Conservation (phyloP, 208 protist species). For the Leishmania amazonensis region DNA sequence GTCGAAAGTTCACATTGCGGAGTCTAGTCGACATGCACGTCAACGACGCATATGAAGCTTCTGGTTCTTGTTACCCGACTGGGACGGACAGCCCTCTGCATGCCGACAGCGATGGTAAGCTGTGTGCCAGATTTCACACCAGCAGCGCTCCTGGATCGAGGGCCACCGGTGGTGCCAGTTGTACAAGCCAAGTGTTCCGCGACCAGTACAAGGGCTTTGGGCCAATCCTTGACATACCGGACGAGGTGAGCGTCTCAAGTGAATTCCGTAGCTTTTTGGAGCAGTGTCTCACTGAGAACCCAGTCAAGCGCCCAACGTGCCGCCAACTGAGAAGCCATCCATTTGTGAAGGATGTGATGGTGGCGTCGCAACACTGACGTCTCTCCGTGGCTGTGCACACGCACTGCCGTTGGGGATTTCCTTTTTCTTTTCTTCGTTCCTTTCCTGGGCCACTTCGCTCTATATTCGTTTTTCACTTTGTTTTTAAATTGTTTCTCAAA, state of each 20-base stretch:
- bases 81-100: no score
- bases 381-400: not conserved
- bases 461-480: not conserved
- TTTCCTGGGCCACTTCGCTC: not conserved
- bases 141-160: not conserved
- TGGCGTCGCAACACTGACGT: slow-evolving; percentile 6
- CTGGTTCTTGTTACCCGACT: not conserved
- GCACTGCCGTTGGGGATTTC: not conserved
- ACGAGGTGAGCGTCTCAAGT: slow-evolving; percentile 35
- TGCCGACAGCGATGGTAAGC: not conserved
- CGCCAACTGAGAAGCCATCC: slow-evolving; percentile 57
- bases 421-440: not conserved
- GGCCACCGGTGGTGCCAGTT: not conserved
- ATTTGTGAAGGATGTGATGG: slow-evolving; percentile 39
- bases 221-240: slow-evolving; percentile 57
- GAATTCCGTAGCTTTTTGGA: slow-evolving; percentile 61
- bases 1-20: slow-evolving; percentile 42
- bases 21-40: slow-evolving; percentile 16
- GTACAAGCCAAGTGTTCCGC: not conserved
- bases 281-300: slow-evolving; percentile 58
- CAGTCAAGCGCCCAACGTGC: slow-evolving; percentile 55
- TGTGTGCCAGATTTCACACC: not conserved
- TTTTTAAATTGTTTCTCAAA: no score
- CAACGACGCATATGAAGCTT: not conserved
- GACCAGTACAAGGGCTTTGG: slow-evolving; percentile 44